Conservation (phyloP, 176 grass and related monocot species). For the Pontederia crassipes region DNA sequence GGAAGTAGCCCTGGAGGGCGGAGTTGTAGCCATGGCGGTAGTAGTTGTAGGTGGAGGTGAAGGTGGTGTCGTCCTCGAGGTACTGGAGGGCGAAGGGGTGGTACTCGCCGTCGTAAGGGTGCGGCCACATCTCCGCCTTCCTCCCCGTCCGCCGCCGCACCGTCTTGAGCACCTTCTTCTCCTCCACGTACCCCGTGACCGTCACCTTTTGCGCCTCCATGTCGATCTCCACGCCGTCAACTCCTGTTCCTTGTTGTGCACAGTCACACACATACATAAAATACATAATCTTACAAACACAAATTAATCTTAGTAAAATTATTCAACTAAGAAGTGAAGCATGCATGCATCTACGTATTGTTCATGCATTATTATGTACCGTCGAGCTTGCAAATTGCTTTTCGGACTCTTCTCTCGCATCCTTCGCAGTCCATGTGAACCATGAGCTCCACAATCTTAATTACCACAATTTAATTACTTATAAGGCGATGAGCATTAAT, state of each 20-base stretch:
- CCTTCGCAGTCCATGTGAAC: slow-evolving; percentile 90
- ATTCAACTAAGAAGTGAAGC: too few species aligned
- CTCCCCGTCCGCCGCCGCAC: slow-evolving; percentile 55
- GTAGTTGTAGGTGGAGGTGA: slow-evolving; percentile 47
- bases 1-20: slow-evolving; percentile 42
- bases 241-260: slow-evolving; percentile 26
- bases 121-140: slow-evolving; percentile 86
- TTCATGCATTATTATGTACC: slow-evolving; percentile 25
- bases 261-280: too few species aligned
- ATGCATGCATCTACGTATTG: too few species aligned
- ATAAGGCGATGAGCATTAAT: too few species aligned
- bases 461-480: not conserved
- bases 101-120: slow-evolving; percentile 58
- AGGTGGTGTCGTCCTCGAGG: slow-evolving; percentile 51
- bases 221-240: slow-evolving; percentile 69
- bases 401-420: slow-evolving; percentile 53
- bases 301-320: too few species aligned
- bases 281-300: too few species aligned
- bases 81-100: slow-evolving; percentile 66
- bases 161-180: slow-evolving; percentile 85
- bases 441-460: slow-evolving; percentile 70
- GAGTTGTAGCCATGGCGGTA: slow-evolving; percentile 71
- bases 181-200: slow-evolving; percentile 64
- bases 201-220: slow-evolving; percentile 85
- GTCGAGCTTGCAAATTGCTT: slow-evolving; percentile 53